A percentile compares a stretch with the other conserved stretches of the same genome.
These are phyloP conservation scores for Blyttiomyces sp. DNA, from an alignment of 371 early-diverging fungal species.

Conservation along the genomic window DNA sequence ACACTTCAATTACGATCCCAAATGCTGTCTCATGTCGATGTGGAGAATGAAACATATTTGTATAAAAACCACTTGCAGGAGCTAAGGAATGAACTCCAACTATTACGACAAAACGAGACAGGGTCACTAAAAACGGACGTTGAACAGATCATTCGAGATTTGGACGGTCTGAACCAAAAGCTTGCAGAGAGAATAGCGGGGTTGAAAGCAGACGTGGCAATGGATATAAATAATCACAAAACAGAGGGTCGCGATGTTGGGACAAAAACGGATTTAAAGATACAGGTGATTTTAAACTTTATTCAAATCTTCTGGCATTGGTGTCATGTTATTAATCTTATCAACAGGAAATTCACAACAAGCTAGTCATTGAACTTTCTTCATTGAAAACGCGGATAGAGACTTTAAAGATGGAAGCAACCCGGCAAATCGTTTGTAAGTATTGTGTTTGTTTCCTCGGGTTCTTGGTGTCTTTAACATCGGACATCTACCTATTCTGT, in stretches of 20 bases:
- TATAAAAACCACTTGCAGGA: constrained; percentile 55
- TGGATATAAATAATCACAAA: constrained; percentile 88
- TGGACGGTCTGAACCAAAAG: constrained; percentile 71
- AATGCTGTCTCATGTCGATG: constrained; percentile 18
- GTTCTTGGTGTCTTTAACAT: too few relatives aligned
- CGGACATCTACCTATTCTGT: too few relatives aligned
- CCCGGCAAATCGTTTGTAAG: constrained; percentile 24
- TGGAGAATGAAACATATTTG: constrained; percentile 37
- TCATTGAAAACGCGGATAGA: constrained; percentile 86
- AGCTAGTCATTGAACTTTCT: constrained; percentile 72
- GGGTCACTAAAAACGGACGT: constrained; percentile 71
- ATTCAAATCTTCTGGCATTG: background rate
- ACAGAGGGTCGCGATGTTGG: constrained; percentile 78
- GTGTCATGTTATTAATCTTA: background rate
- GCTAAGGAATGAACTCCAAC: constrained; percentile 81
- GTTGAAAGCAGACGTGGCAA: constrained; percentile 79
- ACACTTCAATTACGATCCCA: constrained; percentile 12
- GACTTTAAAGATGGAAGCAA: constrained; percentile 62
- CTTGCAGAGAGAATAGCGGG: constrained; percentile 71
- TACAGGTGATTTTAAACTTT: constrained; percentile 8
- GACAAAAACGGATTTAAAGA: constrained; percentile 74
- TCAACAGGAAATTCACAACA: constrained; percentile 77
- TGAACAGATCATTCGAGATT: constrained; percentile 71
- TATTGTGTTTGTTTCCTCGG: too few relatives aligned
- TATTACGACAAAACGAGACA: constrained; percentile 82